Base-by-base conservation (phyloP, 148 eudicot genomes). In the Heliamphora exappendiculata region DNA sequence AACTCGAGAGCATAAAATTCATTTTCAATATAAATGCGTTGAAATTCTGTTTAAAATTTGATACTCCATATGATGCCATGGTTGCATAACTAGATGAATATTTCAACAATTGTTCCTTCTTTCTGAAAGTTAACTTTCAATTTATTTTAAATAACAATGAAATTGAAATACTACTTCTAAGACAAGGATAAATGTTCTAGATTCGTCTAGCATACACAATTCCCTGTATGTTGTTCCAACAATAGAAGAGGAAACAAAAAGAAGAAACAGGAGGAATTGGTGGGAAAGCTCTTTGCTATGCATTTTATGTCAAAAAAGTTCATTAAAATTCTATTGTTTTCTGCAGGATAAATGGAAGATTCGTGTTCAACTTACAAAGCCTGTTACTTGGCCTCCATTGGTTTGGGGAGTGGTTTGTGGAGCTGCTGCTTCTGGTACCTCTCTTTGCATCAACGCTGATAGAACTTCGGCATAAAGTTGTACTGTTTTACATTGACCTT, bases 381-480 rank as follows among this genome's bases (percentile, higher is more conserved):
- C 96, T 65, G 96, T 94, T 63, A 94, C 98, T 57, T 92, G 98
- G 98, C 98, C 98, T 80, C 98, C 97, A 28, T 85, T 94, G 81
- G 76, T 94, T 39, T 94, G 98, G 98, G 98, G 98, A 82, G 97
- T 94, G 65, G 94, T 94, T 70, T 94, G 98, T 86, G 98, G 98
- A 82, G 98, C 98, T 82, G 97, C 98, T 69, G 97, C 98, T 37
- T 94, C 98, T 73, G 98, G 98, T 94, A 89, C 49, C 45, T 64
- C 72, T 69, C 34, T 70, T 79, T 65, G 7, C 17, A 34, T 45
- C 16, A 41, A 16, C 54, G 17, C 50, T 70, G 20, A 42, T 51
- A 45, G 29, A 64, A 39, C 42, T 53, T 31, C 47, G 34, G 33
- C 57, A 72, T 45, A 42, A 3, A 39, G 12, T 34, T 51, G 26